Conservation (phyloP, 371 early-diverging fungal genomes). For the Lichtheimia ornata region DNA sequence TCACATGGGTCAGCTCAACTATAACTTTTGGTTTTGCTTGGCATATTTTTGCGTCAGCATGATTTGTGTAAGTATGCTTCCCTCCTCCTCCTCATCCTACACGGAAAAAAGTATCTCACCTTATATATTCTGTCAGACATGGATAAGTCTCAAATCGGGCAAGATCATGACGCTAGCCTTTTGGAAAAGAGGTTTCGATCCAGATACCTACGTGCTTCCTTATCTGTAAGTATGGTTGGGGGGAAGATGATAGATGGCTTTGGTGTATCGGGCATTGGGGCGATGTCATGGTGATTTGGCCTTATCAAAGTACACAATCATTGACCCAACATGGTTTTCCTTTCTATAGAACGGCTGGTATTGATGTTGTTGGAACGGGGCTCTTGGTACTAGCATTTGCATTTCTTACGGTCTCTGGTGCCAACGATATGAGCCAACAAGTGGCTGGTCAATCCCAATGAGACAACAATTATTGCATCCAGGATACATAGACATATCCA, state of each 20-base stretch:
- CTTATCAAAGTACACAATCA: neutral
- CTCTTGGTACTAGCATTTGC: constrained; percentile 50
- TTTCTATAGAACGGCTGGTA: constrained; percentile 48
- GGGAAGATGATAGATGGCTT: neutral
- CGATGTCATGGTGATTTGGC: constrained; percentile 2
- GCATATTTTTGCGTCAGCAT: constrained; percentile 42
- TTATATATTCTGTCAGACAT: constrained; percentile 27
- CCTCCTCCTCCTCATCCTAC: neutral
- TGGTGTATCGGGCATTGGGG: too few species aligned
- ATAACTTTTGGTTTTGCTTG: constrained; percentile 43
- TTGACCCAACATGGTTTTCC: constrained; percentile 1
- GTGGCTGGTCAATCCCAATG: neutral
- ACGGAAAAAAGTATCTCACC: neutral
- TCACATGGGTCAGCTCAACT: constrained; percentile 50
- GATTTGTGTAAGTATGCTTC: constrained; percentile 36
- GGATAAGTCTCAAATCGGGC: constrained; percentile 50
- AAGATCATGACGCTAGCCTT: constrained; percentile 51
- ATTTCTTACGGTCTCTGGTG: constrained; percentile 32
- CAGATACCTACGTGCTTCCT: constrained; percentile 84
- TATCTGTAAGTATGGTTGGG: constrained; percentile 53
- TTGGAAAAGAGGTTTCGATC: constrained; percentile 76
- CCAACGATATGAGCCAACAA: constrained; percentile 28
- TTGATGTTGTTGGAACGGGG: constrained; percentile 59
- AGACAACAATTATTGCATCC: constrained; percentile 1
- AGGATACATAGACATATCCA: neutral